These are phyloP conservation scores for Parathielavia appendiculata DNA, from an alignment of 495 filamentous ascomycete species.

Conservation along the genomic window DNA sequence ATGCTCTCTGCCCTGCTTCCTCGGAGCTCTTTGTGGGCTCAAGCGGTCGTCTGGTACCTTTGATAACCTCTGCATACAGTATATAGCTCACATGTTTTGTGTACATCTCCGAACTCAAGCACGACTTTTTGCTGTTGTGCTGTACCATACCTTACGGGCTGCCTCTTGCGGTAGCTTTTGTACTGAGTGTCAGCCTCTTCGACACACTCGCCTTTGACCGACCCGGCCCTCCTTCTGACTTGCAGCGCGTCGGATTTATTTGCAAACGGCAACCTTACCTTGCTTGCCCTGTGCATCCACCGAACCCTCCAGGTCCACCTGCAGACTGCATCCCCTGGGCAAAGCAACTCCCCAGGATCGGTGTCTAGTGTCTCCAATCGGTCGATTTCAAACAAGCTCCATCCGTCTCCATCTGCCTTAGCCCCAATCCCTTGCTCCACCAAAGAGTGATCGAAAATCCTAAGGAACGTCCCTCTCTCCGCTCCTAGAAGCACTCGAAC, in stretches of 20 bases:
- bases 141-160: too few species aligned
- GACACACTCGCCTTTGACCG: too few species aligned
- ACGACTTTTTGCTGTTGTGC: not conserved
- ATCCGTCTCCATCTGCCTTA: conserved; percentile 20
- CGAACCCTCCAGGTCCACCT: not conserved
- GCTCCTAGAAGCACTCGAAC: conserved; percentile 6
- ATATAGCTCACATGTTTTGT: not conserved
- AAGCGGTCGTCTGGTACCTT: not conserved
- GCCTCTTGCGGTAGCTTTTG: too few species aligned
- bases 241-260: not conserved
- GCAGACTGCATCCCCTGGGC: conserved; percentile 8
- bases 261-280: not conserved
- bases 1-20: not conserved
- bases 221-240: not conserved
- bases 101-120: not conserved
- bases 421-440: conserved; percentile 34
- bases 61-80: not conserved
- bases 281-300: conserved; percentile 3
- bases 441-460: not conserved
- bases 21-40: not conserved
- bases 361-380: conserved; percentile 24
- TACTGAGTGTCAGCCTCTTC: too few species aligned
- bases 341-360: conserved; percentile 11
- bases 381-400: conserved; percentile 19
- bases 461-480: conserved; percentile 18